Evolutionary conservation across 768 basidiomycete genomes (phyloP).

Genomic region (Tricholoma sp.): DNA sequence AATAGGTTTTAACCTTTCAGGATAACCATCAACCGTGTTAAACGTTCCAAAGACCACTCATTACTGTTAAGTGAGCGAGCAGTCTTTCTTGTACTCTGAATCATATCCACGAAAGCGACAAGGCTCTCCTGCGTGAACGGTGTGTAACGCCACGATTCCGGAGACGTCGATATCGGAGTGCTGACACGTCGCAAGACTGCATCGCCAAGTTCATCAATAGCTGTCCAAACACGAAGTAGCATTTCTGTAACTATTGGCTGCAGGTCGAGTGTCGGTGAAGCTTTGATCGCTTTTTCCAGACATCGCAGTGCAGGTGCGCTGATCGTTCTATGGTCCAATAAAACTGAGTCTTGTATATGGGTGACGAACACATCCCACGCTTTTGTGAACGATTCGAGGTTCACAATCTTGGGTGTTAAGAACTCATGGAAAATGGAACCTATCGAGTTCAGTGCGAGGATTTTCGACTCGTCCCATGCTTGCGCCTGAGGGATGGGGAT

Average conservation of each 20-base stretch:
- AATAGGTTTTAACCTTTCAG: slow-evolving; percentile 53
- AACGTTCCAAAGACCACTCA: slow-evolving; percentile 64
- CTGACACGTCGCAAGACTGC: slow-evolving; percentile 35
- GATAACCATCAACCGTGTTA: slow-evolving; percentile 69
- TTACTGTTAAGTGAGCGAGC: slow-evolving; percentile 40
- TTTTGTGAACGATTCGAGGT: slow-evolving; percentile 59
- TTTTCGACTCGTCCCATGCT: slow-evolving; percentile 86
- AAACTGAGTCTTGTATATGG: slow-evolving; percentile 66
- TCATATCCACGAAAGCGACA: slow-evolving; percentile 71
- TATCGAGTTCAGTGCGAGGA: slow-evolving; percentile 77
- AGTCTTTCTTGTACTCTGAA: slow-evolving; percentile 52
- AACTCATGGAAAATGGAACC: slow-evolving; percentile 84
- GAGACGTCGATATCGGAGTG: slow-evolving; percentile 7
- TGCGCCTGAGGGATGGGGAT: slow-evolving; percentile 23
- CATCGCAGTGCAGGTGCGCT: slow-evolving; percentile 84
- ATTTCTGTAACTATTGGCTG: slow-evolving; percentile 39
- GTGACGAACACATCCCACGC: slow-evolving; percentile 74
- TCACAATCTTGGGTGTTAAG: slow-evolving; percentile 65
- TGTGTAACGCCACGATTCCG: slow-evolving; percentile 21
- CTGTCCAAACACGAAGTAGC: slow-evolving; percentile 64
- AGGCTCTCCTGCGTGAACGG: slow-evolving; percentile 85
- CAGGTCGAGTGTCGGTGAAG: slow-evolving; percentile 40
- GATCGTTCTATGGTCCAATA: slow-evolving; percentile 60
- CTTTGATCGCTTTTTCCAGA: slow-evolving; percentile 72
- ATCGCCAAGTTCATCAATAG: slow-evolving; percentile 62